Evolutionary conservation across 164 flowering plant genomes (phyloP).

Genomic region (Stephania japonica): DNA sequence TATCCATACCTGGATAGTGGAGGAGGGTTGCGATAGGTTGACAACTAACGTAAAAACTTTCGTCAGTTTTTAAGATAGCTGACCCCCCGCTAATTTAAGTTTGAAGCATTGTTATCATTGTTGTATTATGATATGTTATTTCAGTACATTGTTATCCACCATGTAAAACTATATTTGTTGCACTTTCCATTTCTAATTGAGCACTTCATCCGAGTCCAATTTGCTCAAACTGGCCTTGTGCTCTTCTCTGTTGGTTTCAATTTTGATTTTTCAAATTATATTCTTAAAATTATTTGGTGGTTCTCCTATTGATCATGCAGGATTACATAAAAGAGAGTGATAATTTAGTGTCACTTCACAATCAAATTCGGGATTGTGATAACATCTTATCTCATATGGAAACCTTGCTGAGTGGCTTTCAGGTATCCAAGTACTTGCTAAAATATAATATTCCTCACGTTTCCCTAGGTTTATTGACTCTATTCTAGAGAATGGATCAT

Average conservation of each 20-base stretch:
- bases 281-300: neutral
- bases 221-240: neutral
- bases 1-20: no score
- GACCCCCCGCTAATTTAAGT: no score
- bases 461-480: neutral
- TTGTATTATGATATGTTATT: no score
- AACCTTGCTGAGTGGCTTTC: slow-evolving; percentile 91
- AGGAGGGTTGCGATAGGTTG: no score
- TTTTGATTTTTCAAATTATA: neutral
- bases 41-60: no score
- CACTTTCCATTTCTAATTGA: neutral
- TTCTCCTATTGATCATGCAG: slow-evolving; percentile 31
- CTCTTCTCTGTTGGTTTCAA: neutral
- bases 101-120: no score
- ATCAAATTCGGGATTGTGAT: slow-evolving; percentile 95
- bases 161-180: no score
- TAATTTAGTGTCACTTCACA: slow-evolving; percentile 88
- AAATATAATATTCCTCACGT: neutral
- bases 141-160: no score
- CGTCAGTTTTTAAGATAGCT: no score
- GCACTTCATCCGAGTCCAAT: neutral
- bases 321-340: slow-evolving; percentile 97
- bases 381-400: slow-evolving; percentile 93
- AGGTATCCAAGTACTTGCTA: slow-evolving; percentile 38
- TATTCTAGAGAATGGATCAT: neutral